Conservation (phyloP, 306 rosid genomes). For the Gastrolobium villosum region DNA sequence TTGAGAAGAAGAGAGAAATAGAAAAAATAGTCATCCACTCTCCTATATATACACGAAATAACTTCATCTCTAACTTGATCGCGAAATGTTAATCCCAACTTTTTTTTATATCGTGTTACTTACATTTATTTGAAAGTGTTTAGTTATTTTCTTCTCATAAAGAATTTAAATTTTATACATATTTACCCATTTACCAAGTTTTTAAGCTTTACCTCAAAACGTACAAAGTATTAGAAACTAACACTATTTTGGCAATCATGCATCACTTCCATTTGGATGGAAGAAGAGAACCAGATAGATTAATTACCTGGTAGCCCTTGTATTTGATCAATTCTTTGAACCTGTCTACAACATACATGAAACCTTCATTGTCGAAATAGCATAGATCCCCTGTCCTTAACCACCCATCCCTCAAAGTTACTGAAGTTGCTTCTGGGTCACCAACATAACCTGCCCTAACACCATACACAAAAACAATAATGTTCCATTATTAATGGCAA, state of each 20-base stretch:
- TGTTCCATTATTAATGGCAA: not conserved
- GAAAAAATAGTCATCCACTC: too few species aligned
- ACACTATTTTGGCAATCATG: not conserved
- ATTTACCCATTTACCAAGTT: too few species aligned
- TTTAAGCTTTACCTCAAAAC: too few species aligned
- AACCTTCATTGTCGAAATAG: conserved; percentile 62
- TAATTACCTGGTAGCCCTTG: conserved; percentile 66
- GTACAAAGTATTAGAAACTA: too few species aligned
- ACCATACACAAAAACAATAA: not conserved
- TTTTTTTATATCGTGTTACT: too few species aligned
- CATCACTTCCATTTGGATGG: not conserved
- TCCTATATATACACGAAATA: too few species aligned
- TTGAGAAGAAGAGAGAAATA: too few species aligned
- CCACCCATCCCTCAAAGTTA: conserved; percentile 60
- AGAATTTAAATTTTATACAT: too few species aligned
- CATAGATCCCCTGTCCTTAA: conserved; percentile 69
- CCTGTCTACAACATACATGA: conserved; percentile 64
- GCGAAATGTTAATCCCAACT: too few species aligned
- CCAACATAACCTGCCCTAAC: conserved; percentile 58
- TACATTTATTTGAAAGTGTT: too few species aligned
- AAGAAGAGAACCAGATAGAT: not conserved
- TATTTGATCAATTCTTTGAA: conserved; percentile 73
- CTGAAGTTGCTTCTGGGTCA: conserved; percentile 56
- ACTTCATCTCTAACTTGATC: too few species aligned
- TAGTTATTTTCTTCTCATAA: too few species aligned